Evolutionary conservation across 75 land plant genomes (phyloP), one percentile per base, ranked within the genome.

Genomic region (Pinus tabuliformis): DNA sequence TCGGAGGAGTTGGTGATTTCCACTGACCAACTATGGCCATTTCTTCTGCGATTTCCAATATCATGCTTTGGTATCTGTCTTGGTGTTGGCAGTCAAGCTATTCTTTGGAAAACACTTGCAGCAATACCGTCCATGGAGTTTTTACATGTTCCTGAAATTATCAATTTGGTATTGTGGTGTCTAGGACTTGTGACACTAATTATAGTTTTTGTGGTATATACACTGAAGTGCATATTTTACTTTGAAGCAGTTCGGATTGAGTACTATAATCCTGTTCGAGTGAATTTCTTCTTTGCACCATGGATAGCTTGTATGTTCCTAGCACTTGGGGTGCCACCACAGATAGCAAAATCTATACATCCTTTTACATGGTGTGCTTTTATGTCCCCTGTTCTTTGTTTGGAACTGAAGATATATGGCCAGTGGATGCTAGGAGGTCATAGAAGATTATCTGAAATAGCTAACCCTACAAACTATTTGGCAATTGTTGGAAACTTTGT

Each of bases 231-330:
- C 60, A 84, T 91, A 28, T 72, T 91, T 56, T 93, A 85, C 91
- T 93, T 93, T 75, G 96, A 91, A 79, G 96, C 91, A 0, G 93
- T 93, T 62, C 81, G 88, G 4, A 86, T 93, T 12, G 96, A 93
- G 74, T 93, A 84, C 73, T 84, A 85, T 75, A 93, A 91, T 61
- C 96, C 96, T 2, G 78, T 93, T 12, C 86, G 96, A 30, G 84
- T 91, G 75, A 93, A 93, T 87, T 91, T 89, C 86, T 89, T 93
- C 91, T 93, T 93, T 62, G 89, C 96, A 37, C 96, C 96, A 26
- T 91, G 89, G 88, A 87, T 93, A 28, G 81, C 88, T 66, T 78
- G 89, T n/a, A 77, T 93, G 73, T 91, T 93, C 76, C 72, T 90
- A 24, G 78, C 72, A 11, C 70, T 91, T 12, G 90, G 96, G 2